Base-by-base conservation (phyloP, 257 asterid species). In the Petunia axillaris region DNA sequence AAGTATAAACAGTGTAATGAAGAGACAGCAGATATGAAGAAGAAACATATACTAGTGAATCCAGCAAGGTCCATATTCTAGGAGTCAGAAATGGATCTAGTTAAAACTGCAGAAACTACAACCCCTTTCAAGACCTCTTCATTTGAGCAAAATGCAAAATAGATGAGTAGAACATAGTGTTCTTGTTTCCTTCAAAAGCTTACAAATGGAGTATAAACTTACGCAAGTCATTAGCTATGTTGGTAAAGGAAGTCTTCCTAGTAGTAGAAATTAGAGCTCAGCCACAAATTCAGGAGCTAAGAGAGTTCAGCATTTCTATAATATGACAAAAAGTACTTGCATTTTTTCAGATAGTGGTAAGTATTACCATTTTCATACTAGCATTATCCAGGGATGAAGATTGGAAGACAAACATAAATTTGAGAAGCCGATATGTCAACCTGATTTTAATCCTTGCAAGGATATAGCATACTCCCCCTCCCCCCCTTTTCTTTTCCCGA, bases 1-100 rank as follows among this genome's bases (percentile, higher is more conserved):
- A 25, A 70, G 76, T 40, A 68, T 5, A 70, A 62, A 70, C 59
- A 70, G 77, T 25, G 77, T 44, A 14, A 46, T 70, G 76, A 70
- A 44, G 59, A 46, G 14, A 46, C 48, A 39, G 59, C 36, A 44
- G n/a, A 70, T 46, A 9, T 35, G 76, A 43, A 46, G 59, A 70
- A 70, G 41, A 70, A 70, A 70, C 40, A 70, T 46, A n/a, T 43
- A 46, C 46, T 41, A 46, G 77, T 46, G 46, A 44, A 58, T 70
- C 77, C 77, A 25, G 59, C 10, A 70, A 16, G 44, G 25, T 25
- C 25, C 25, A 25, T 25, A 25, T 25, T 25, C 25, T 25, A 41
- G 58, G 25, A 46, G 46, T 46, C 59, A 70, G 25, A 70, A 70
- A 70, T 70, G 58, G 58, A 40, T 9, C 76, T 25, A 58, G 16